These are phyloP conservation scores for Chlorociboria aeruginascens DNA, from an alignment of 495 filamentous ascomycete species.

Conservation along the genomic window DNA sequence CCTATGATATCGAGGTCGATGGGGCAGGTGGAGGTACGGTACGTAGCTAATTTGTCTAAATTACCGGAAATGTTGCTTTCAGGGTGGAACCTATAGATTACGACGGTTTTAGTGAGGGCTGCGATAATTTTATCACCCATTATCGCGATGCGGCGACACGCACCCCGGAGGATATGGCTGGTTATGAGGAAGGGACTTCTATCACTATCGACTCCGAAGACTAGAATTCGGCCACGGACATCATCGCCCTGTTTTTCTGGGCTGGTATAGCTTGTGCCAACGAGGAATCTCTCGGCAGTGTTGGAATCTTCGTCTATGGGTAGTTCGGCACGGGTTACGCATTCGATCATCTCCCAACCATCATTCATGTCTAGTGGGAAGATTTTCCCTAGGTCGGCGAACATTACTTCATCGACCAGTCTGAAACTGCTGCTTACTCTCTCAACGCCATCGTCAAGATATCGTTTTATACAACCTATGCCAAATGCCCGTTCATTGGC, in stretches of 20 bases:
- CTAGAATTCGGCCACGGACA: slow-evolving; percentile 56
- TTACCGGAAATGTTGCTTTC: slow-evolving; percentile 32
- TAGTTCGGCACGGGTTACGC: slow-evolving; percentile 71
- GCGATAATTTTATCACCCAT: slow-evolving; percentile 72
- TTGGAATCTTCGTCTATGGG: slow-evolving; percentile 37
- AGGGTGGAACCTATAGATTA: slow-evolving; percentile 45
- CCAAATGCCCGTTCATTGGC: slow-evolving; percentile 69
- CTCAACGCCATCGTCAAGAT: slow-evolving; percentile 34
- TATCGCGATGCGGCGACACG: slow-evolving; percentile 65
- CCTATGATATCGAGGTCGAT: slow-evolving; percentile 64
- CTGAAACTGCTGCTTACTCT: slow-evolving; percentile 34
- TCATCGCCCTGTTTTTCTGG: slow-evolving; percentile 26
- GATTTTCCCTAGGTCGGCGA: slow-evolving; percentile 30
- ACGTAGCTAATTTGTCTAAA: slow-evolving; percentile 58
- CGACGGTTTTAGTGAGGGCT: slow-evolving; percentile 74
- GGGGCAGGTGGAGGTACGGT: slow-evolving; percentile 73
- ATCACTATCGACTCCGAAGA: slow-evolving; percentile 71
- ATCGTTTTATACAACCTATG: slow-evolving; percentile 68
- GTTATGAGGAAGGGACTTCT: slow-evolving; percentile 55
- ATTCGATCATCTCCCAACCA: slow-evolving; percentile 69
- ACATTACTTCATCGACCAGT: slow-evolving; percentile 40
- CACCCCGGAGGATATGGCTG: slow-evolving; percentile 54
- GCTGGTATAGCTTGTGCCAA: slow-evolving; percentile 74
- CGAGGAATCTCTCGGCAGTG: slow-evolving; percentile 67
- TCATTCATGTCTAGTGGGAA: slow-evolving; percentile 36